A percentile compares a stretch with the other conserved stretches of the same genome.
Conservation (phyloP, 768 basidiomycete species). For the Mycena chlorophos region DNA sequence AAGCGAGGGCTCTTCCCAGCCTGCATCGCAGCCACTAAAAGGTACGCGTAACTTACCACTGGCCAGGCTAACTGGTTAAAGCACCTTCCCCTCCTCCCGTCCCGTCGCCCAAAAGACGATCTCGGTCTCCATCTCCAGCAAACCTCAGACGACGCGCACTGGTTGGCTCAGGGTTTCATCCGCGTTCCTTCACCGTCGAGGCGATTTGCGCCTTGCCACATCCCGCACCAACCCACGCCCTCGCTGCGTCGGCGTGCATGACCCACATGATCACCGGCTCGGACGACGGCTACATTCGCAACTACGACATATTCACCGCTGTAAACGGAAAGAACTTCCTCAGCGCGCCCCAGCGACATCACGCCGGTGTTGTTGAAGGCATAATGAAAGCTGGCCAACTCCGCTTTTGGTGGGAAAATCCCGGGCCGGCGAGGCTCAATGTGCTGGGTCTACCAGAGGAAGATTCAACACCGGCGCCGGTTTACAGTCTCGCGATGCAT, state of each 20-base stretch:
- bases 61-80: slow-evolving; percentile 22
- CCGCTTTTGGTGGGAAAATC: slow-evolving; percentile 91
- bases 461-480: slow-evolving; percentile 61
- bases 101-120: slow-evolving; percentile 38
- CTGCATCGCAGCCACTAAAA: slow-evolving; percentile 35
- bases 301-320: slow-evolving; percentile 88
- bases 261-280: slow-evolving; percentile 88
- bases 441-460: slow-evolving; percentile 41
- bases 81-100: slow-evolving; percentile 25
- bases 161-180: slow-evolving; percentile 34
- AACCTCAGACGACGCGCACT: slow-evolving; percentile 51
- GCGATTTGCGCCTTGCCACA: slow-evolving; percentile 91
- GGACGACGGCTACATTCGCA: slow-evolving; percentile 89
- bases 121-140: slow-evolving; percentile 55
- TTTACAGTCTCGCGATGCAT: slow-evolving; percentile 90
- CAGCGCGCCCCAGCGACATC: slow-evolving; percentile 84
- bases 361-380: slow-evolving; percentile 89
- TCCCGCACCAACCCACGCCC: slow-evolving; percentile 83
- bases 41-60: slow-evolving; percentile 27
- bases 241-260: slow-evolving; percentile 84
- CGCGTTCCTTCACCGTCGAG: slow-evolving; percentile 81
- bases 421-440: slow-evolving; percentile 32
- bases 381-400: slow-evolving; percentile 87
- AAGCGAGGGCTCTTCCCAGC: slow-evolving; percentile 23
- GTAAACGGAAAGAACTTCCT: slow-evolving; percentile 87